Percentiles rank a stretch among this genome's conserved stretches.
phyloP scores from a whole-genome alignment of 306 rosid genomes.

The Quercus wislizeni region DNA sequence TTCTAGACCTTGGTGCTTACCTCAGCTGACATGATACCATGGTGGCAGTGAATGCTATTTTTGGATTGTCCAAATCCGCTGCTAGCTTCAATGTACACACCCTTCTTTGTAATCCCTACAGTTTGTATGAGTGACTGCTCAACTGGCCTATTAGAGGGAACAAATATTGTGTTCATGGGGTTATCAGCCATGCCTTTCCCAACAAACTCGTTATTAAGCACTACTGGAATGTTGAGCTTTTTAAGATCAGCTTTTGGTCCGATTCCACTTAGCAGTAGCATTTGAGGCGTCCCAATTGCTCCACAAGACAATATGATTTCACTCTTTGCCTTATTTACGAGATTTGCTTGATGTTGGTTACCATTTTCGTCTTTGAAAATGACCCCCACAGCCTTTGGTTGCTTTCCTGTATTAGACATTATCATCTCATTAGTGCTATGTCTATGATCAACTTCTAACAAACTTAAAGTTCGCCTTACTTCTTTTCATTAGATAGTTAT shows the following conservation, averaged over 20 bases:
- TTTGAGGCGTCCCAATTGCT: constrained; percentile 85
- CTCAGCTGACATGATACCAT: constrained; percentile 94
- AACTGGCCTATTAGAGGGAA: constrained; percentile 56
- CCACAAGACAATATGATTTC: constrained; percentile 82
- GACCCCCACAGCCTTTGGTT: constrained; percentile 75
- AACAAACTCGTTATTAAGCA: constrained; percentile 59
- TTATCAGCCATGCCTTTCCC: constrained; percentile 94
- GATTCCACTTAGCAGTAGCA: constrained; percentile 85
- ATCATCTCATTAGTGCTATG: background rate
- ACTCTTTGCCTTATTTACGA: constrained; percentile 39
- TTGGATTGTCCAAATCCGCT: constrained; percentile 82
- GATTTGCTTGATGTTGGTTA: constrained; percentile 58
- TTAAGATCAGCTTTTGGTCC: constrained; percentile 72
- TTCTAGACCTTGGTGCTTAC: constrained; percentile 39
- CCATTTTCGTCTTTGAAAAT: constrained; percentile 85
- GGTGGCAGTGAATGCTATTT: constrained; percentile 86
- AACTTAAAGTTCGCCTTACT: too few species aligned
- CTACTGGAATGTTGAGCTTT: constrained; percentile 61
- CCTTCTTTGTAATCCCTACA: constrained; percentile 83
- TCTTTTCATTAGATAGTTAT: too few species aligned
- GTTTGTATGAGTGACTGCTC: constrained; percentile 70
- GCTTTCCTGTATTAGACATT: constrained; percentile 41
- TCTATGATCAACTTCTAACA: too few species aligned
- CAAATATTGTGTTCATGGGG: constrained; percentile 85
- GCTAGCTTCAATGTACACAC: constrained; percentile 87